Conservation (phyloP, 176 grass and related monocot genomes). For the Carex parvula region DNA sequence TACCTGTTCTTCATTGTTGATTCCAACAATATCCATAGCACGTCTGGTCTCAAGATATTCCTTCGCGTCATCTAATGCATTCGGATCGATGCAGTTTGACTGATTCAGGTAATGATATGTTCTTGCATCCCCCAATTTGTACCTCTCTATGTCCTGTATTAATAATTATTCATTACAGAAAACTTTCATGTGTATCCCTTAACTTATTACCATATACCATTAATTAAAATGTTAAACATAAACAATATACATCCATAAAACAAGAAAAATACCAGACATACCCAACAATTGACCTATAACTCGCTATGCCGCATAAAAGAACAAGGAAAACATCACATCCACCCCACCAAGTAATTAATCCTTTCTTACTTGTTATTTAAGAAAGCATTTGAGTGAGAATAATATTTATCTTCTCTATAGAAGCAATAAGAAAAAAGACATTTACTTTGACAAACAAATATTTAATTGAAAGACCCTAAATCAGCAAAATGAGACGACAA, state of each 20-base stretch:
- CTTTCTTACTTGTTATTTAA: conserved; percentile 8
- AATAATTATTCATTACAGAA: not conserved
- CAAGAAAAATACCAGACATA: not conserved
- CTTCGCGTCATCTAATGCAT: conserved; percentile 70
- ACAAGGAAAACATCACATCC: not conserved
- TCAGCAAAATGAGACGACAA: not conserved
- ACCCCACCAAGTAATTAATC: not conserved
- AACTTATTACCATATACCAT: not conserved
- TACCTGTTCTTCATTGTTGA: conserved; percentile 86
- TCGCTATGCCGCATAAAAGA: too few species aligned
- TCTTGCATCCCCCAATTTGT: conserved; percentile 68
- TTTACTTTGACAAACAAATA: conserved; percentile 12
- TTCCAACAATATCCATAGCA: conserved; percentile 94
- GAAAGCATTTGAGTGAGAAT: not conserved
- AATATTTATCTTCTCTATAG: not conserved
- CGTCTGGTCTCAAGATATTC: conserved; percentile 81
- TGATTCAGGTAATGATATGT: conserved; percentile 96
- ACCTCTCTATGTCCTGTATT: conserved; percentile 66
- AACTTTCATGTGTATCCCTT: not conserved
- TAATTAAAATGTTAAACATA: not conserved
- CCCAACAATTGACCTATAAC: not conserved
- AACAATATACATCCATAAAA: not conserved
- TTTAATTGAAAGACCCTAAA: not conserved
- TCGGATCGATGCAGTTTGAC: conserved; percentile 85
- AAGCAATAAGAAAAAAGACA: not conserved